These are phyloP conservation scores for Candida sphagnicola DNA, from an alignment of 805 yeast genomes.

Conservation along the genomic window DNA sequence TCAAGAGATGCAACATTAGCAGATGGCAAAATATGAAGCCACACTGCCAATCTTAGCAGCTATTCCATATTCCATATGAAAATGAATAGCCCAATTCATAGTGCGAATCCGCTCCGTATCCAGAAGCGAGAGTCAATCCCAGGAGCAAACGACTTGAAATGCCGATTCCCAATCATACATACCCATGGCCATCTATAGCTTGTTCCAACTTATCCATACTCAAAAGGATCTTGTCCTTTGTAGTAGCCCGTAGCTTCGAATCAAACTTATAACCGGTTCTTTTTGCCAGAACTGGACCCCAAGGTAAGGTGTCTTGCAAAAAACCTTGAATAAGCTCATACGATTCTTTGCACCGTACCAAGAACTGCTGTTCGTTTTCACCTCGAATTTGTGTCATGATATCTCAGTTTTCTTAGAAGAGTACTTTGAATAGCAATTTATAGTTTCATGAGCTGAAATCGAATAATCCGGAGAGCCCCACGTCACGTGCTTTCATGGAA, in stretches of 20 bases:
- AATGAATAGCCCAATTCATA: background rate
- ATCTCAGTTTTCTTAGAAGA: background rate
- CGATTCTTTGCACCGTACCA: constrained; percentile 27
- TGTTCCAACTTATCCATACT: constrained; percentile 24
- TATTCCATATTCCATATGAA: background rate
- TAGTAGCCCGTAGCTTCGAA: constrained; percentile 17
- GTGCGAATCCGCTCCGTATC: too few species aligned
- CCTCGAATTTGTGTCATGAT: constrained; percentile 2
- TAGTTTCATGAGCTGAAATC: too few species aligned
- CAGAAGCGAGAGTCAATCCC: too few species aligned
- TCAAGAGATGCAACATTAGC: too few species aligned
- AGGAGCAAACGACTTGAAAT: too few species aligned
- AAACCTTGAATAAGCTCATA: constrained; percentile 27
- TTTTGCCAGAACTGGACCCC: constrained; percentile 17
- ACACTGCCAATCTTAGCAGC: too few species aligned
- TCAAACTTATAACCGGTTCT: constrained; percentile 17
- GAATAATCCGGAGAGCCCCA: background rate
- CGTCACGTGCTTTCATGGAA: background rate
- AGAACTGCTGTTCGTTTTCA: constrained; percentile 10
- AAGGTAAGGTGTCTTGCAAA: constrained; percentile 25
- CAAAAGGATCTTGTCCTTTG: constrained; percentile 24
- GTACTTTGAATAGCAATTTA: too few species aligned
- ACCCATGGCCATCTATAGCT: constrained; percentile 30
- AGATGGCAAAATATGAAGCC: too few species aligned
- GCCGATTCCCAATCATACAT: constrained; percentile 11